Percentiles rank a stretch among this genome's conserved stretches.
phyloP scores from a whole-genome alignment of 148 eudicot species.

The Silene latifolia region DNA sequence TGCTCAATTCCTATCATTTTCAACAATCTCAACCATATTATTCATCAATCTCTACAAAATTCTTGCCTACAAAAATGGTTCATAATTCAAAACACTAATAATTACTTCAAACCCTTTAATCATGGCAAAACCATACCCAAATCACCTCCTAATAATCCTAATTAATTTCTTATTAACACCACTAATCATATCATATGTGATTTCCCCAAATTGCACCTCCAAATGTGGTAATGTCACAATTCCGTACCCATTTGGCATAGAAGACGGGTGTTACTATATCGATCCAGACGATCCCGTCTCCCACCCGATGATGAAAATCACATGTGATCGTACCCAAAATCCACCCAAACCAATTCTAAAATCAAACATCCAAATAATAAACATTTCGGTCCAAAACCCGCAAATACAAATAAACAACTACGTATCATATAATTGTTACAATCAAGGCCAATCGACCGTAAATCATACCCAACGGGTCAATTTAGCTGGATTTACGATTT shows the following conservation, averaged over 20 bases:
- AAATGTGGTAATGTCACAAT: constrained; percentile 17
- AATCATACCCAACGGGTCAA: not conserved
- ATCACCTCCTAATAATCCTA: not conserved
- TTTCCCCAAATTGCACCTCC: constrained; percentile 8
- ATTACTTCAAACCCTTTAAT: not conserved
- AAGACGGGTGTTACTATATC: constrained; percentile 16
- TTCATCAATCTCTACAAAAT: too few relatives aligned
- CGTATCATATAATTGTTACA: constrained; percentile 6
- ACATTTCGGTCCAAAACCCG: not conserved
- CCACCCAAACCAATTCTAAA: not conserved
- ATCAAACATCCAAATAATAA: not conserved
- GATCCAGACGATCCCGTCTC: not conserved
- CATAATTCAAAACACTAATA: not conserved
- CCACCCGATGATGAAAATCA: not conserved
- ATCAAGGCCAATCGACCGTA: not conserved
- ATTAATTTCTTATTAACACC: not conserved
- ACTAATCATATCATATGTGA: not conserved
- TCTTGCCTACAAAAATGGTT: not conserved
- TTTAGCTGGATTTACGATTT: not conserved
- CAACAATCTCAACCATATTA: too few relatives aligned
- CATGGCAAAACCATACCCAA: not conserved
- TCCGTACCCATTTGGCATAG: constrained; percentile 28
- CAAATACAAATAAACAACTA: constrained; percentile 4
- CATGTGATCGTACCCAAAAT: not conserved
- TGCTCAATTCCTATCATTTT: not conserved